A percentile compares a stretch with the other conserved stretches of the same genome.
Conservation (phyloP, 2,329 filamentous ascomycete genomes). For the Colletotrichum ledebouriae region DNA sequence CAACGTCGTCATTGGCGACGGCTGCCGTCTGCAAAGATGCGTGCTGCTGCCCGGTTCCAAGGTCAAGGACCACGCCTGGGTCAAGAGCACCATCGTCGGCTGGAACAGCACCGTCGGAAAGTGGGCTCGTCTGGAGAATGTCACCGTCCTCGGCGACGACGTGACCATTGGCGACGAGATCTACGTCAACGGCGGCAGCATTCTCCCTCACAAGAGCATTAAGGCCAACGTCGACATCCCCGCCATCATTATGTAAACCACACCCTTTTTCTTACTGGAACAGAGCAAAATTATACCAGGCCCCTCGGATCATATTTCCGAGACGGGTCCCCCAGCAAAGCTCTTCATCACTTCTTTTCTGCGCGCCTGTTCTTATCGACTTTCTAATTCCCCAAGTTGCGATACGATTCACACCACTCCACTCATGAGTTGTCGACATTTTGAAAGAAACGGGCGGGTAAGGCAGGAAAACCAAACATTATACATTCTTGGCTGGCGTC, state of each 20-base stretch:
- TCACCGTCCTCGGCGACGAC: conserved; percentile 97
- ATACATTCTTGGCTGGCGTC: conserved; percentile 41
- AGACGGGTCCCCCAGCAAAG: conserved; percentile 14
- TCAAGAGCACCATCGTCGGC: conserved; percentile 98
- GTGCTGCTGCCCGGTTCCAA: conserved; percentile 91
- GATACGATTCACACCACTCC: conserved; percentile 42
- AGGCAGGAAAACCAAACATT: conserved; percentile 37
- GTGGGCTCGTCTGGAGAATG: conserved; percentile 97
- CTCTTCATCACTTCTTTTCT: conserved; percentile 32
- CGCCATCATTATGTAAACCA: conserved; percentile 74
- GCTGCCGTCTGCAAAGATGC: conserved; percentile 92
- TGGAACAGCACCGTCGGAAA: conserved; percentile 97
- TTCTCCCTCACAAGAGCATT: conserved; percentile 98
- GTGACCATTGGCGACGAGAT: conserved; percentile 98
- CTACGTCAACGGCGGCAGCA: conserved; percentile 93
- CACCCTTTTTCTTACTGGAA: conserved; percentile 2
- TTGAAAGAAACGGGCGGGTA: conserved; percentile 17
- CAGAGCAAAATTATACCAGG: conserved; percentile 17
- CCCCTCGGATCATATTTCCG: conserved; percentile 14
- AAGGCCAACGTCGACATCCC: conserved; percentile 94
- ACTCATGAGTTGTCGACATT: conserved; percentile 31
- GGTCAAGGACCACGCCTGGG: conserved; percentile 98
- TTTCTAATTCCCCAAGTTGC: conserved; percentile 42
- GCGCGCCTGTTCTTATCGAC: conserved; percentile 39
- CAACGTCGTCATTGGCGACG: conserved; percentile 91